A percentile compares a stretch with the other conserved stretches of the same genome.
These are phyloP conservation scores for Russula abietina DNA, from an alignment of 768 basidiomycete genomes.

Conservation along the genomic window DNA sequence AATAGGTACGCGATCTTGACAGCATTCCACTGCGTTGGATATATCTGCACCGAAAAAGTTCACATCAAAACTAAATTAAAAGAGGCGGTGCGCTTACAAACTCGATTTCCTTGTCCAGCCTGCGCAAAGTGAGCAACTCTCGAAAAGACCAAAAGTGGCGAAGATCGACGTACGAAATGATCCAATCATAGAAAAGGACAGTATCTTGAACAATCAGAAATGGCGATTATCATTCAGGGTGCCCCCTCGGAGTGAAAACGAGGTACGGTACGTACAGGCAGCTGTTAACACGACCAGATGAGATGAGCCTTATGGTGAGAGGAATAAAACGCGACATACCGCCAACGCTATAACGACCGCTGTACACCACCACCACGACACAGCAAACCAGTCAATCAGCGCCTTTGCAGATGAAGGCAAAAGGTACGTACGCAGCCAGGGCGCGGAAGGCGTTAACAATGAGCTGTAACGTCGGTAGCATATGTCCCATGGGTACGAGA, in stretches of 20 bases:
- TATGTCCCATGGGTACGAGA: not conserved
- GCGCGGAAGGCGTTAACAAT: not conserved
- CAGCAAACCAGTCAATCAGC: not conserved
- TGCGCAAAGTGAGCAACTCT: not conserved
- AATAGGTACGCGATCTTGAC: conserved; percentile 21
- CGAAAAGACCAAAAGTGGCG: not conserved
- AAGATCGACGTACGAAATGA: conserved; percentile 18
- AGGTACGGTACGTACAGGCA: conserved; percentile 6
- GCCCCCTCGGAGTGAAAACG: not conserved
- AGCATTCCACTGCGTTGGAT: conserved; percentile 15
- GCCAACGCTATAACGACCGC: conserved; percentile 16
- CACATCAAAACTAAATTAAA: not conserved
- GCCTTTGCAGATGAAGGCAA: not conserved
- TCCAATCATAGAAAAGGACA: conserved; percentile 24
- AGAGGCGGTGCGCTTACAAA: not conserved
- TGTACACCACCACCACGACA: not conserved
- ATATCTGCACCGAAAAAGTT: conserved; percentile 11
- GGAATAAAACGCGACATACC: not conserved
- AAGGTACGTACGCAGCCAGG: not conserved
- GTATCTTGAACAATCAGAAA: conserved; percentile 10
- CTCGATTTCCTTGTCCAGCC: conserved; percentile 15
- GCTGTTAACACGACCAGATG: not conserved
- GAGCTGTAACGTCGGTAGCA: not conserved
- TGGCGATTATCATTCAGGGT: not conserved
- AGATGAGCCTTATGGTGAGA: not conserved